Base-by-base conservation (phyloP, 2,329 filamentous ascomycete genomes). In the Fusarium transvaalense region DNA sequence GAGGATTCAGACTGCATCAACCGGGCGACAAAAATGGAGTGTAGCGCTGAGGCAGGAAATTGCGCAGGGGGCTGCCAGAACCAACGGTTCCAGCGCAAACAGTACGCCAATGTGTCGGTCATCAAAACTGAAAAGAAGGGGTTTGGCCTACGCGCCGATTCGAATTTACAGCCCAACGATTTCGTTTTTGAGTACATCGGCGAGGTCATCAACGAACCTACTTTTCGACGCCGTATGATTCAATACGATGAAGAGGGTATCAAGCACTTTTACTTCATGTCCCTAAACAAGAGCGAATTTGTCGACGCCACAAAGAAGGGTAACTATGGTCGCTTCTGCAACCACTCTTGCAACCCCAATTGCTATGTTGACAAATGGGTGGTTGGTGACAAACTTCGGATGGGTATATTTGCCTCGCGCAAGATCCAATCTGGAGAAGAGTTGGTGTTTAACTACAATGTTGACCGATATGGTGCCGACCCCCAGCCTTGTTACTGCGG, bases 251-350 rank as follows among this genome's bases (percentile, higher is more conserved):
- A 96, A 47, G 93, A 98, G 78, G 94, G 94, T 64, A 97, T 99
- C 85, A 97, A 97, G 79, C 96, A 99, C 81, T 99, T 99, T 79
- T 99, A 99, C 81, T 99, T 99, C 83, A 99, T 99, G 96, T 98
- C 96, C 29, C 89, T 99, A 66, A 97, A 89, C 76, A 97, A 97
- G 79, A 92, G 90, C 75, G 96, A 98, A 79, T 99, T 98, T 76
- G 94, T 99, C 61, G 96, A 99, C 81, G 96, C 96, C 23, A 99
- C 96, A 12, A 97, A 96, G 78, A 97, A 93, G 78, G 96, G 96
- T 51, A 98, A 98, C 72, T 87, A 99, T 8, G 96, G 94, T 52
- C 91, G 96, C 31, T 99, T 99, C 77, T 99, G 96, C 87, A 99
- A 99, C 76, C 96, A 99, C 79, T 98, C 96, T 10, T 99, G 96